Base-by-base conservation (phyloP, 208 protist species). In the Pavlovales sp. region DNA sequence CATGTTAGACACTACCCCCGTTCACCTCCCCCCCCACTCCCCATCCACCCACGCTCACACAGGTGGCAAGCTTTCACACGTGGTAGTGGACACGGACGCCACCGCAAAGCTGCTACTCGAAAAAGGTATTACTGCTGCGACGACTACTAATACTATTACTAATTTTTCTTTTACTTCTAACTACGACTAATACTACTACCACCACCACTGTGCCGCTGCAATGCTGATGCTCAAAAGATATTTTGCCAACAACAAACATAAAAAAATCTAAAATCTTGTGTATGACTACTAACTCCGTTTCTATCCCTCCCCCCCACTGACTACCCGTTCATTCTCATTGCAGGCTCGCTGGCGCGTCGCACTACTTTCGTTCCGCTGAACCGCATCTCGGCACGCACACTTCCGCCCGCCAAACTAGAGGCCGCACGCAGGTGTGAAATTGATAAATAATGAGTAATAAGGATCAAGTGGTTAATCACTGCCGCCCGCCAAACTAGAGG, bases 351-450 rank as follows among this genome's bases (percentile, higher is more conserved):
- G 5, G 30, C 39, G 42, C 93, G 96, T 78, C 94, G 98, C 44
- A 97, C 98, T 0, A 98, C 98, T 8, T 97, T 99, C 91, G 94
- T 99, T 34, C 98, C 99, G n/a, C 93, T 99, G 11, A 98, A 99
- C 92, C 96, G 97, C 71, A 96, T 99, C 75, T 32, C 86, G 10
- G 40, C 75, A 0, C 42, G 37, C 32, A 46, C 44, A 18, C 0
- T 91, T 0, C 32, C 41, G 1, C n/a, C 83, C 42, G 47, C 41
- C 39, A 30, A 84, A 26, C 42, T 93, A 18, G 30, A 85, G 28
- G 44, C 39, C 8, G 92, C 92, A 22, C 41, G 91, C 32, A 84
- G 78, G n/a, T n/a, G n/a, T n/a, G n/a, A n/a, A n/a, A n/a, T n/a
- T n/a, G n/a, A n/a, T n/a, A n/a, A n/a, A n/a, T n/a, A n/a, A n/a